Percentiles rank a stretch among this genome's conserved stretches.
These are phyloP conservation scores for Russula brevipes DNA, from an alignment of 768 basidiomycete species.

Conservation along the genomic window DNA sequence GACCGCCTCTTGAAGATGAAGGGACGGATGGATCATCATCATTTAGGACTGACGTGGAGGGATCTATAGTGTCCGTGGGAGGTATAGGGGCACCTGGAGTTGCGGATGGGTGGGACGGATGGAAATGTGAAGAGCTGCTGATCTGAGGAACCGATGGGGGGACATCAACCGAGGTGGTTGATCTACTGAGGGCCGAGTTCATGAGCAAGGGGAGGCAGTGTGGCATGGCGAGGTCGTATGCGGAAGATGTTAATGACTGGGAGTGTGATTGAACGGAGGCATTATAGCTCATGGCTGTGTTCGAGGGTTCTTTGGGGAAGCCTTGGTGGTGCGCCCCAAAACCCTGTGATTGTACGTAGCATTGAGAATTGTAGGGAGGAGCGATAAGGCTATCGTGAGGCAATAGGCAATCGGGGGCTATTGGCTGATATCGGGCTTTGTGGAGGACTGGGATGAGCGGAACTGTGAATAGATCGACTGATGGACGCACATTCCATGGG, in stretches of 20 bases:
- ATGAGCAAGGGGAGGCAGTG: constrained; percentile 15
- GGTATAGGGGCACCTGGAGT: constrained; percentile 11
- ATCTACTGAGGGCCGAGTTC: constrained; percentile 13
- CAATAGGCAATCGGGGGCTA: constrained; percentile 21
- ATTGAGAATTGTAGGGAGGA: constrained; percentile 17
- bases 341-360: constrained; percentile 22
- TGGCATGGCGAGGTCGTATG: constrained; percentile 23
- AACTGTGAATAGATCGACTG: constrained; percentile 23
- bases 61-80: constrained; percentile 16
- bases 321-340: constrained; percentile 14
- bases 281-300: constrained; percentile 21
- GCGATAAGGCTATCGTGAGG: constrained; percentile 23
- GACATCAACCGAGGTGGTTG: constrained; percentile 11
- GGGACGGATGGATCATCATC: constrained; percentile 18
- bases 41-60: constrained; percentile 16
- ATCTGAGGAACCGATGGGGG: constrained; percentile 9
- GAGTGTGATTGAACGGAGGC: constrained; percentile 18
- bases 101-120: constrained; percentile 9
- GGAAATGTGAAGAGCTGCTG: constrained; percentile 19
- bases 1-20: constrained; percentile 31
- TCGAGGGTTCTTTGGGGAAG: constrained; percentile 23
- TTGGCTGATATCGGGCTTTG: constrained; percentile 64
- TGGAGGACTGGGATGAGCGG: constrained; percentile 27
- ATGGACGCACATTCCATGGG: constrained; percentile 32
- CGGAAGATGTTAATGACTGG: constrained; percentile 24